Conservation (phyloP, 805 yeast species). For the Nakazawaea pomicola region DNA sequence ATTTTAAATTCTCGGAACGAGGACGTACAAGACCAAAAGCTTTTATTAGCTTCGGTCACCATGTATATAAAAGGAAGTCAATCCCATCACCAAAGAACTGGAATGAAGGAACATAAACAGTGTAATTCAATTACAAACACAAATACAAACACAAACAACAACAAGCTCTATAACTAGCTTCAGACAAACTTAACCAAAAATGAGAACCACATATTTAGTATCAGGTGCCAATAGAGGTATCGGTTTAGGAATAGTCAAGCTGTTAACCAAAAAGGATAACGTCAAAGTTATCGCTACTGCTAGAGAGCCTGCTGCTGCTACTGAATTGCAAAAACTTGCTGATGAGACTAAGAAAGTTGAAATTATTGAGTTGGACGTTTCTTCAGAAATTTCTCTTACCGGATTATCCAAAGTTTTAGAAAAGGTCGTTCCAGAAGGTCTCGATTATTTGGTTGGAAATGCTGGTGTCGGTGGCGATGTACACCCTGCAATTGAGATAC, state of each 20-base stretch:
- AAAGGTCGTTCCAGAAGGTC: conserved; percentile 8
- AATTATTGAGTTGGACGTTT: conserved; percentile 11
- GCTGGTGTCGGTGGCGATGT: conserved; percentile 5
- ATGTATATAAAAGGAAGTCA: too few species aligned
- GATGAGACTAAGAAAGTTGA: conserved; percentile 2
- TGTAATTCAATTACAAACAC: too few species aligned
- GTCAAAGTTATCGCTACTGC: conserved; percentile 20
- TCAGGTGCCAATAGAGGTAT: conserved; percentile 41
- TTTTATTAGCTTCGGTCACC: conserved; percentile 33
- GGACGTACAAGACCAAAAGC: conserved; percentile 23
- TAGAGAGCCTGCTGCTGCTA: conserved; percentile 2
- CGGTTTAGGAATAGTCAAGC: conserved; percentile 29
- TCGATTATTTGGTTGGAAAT: conserved; percentile 11
- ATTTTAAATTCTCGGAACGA: too few species aligned
- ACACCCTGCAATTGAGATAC: conserved; percentile 6
- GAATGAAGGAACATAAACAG: too few species aligned
- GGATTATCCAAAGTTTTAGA: conserved; percentile 2
- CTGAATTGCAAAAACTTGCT: neutral
- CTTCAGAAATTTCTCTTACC: conserved; percentile 8
- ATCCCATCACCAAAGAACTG: too few species aligned
- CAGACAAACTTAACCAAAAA: conserved; percentile 13
- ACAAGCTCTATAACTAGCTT: too few species aligned
- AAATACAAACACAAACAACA: too few species aligned
- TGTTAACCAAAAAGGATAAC: conserved; percentile 18
- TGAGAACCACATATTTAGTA: conserved; percentile 23